These are phyloP conservation scores for Fusarium odoratissimum DNA, from an alignment of 2,329 filamentous ascomycete genomes.

Conservation along the genomic window DNA sequence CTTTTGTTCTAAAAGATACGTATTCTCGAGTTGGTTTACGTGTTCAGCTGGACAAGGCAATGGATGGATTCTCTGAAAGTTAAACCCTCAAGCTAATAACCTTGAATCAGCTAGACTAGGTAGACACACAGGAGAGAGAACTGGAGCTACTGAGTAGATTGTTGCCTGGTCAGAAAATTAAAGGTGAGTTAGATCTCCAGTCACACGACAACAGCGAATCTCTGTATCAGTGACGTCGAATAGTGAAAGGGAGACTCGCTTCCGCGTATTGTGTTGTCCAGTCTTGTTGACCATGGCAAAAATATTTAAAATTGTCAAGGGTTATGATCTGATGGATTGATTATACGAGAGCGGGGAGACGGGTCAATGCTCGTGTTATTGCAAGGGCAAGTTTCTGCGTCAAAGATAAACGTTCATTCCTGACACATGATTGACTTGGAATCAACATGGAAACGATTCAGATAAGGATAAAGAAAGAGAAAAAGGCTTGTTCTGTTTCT, in stretches of 20 bases:
- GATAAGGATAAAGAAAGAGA: background rate
- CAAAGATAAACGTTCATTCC: constrained; percentile 24
- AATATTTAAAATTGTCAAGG: constrained; percentile 35
- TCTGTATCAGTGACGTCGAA: constrained; percentile 22
- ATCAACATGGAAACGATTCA: background rate
- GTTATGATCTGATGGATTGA: constrained; percentile 34
- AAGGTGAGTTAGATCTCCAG: background rate
- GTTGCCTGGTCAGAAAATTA: constrained; percentile 18
- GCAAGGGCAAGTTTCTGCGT: constrained; percentile 13
- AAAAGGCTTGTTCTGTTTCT: background rate
- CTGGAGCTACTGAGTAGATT: constrained; percentile 1
- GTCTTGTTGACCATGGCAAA: background rate
- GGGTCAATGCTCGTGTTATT: constrained; percentile 13
- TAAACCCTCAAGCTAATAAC: constrained; percentile 3
- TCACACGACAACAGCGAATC: constrained; percentile 17
- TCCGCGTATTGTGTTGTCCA: background rate
- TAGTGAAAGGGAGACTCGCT: constrained; percentile 15
- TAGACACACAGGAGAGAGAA: background rate
- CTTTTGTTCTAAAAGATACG: background rate
- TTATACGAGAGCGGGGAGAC: constrained; percentile 20
- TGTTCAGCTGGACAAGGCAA: constrained; percentile 19
- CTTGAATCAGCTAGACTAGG: constrained; percentile 9
- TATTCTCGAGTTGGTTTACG: constrained; percentile 1
- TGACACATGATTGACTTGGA: constrained; percentile 9
- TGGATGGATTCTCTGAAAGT: background rate